These are phyloP conservation scores for Ustilago tritici DNA, from an alignment of 1,284 basidiomycete genomes.

Conservation along the genomic window DNA sequence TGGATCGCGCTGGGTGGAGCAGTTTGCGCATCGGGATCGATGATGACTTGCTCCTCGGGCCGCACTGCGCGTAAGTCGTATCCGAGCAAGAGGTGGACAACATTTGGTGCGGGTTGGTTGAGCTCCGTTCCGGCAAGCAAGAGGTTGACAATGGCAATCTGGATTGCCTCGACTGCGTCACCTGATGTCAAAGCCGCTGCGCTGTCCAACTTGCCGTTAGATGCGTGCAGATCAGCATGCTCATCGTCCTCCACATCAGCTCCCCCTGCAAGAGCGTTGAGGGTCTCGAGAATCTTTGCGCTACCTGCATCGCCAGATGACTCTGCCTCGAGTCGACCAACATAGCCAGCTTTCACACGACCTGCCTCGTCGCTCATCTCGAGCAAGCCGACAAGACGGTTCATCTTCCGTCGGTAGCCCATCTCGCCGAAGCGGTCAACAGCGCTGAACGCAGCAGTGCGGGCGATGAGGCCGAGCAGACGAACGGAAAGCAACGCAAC, in stretches of 20 bases:
- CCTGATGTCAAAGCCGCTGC: slow-evolving; percentile 66
- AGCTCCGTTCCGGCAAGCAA: slow-evolving; percentile 82
- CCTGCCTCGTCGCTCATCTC: slow-evolving; percentile 86
- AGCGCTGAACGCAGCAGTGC: slow-evolving; percentile 73
- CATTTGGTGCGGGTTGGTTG: slow-evolving; percentile 80
- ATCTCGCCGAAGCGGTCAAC: slow-evolving; percentile 73
- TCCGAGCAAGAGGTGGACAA: slow-evolving; percentile 87
- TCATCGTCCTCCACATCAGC: slow-evolving; percentile 72
- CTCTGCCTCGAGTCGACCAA: slow-evolving; percentile 76
- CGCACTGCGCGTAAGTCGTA: slow-evolving; percentile 76
- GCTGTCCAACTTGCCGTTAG: slow-evolving; percentile 70
- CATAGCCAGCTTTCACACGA: slow-evolving; percentile 85
- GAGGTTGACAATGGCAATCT: slow-evolving; percentile 85
- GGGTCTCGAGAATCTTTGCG: slow-evolving; percentile 60
- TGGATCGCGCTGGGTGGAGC: slow-evolving; percentile 75
- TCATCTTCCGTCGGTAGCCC: slow-evolving; percentile 70
- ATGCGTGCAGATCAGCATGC: slow-evolving; percentile 73
- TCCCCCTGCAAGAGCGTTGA: slow-evolving; percentile 70
- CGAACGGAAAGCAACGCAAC: slow-evolving; percentile 83
- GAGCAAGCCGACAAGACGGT: slow-evolving; percentile 80
- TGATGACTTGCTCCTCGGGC: slow-evolving; percentile 71
- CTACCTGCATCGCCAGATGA: slow-evolving; percentile 56
- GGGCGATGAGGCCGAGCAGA: slow-evolving; percentile 78
- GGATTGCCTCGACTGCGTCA: slow-evolving; percentile 76
- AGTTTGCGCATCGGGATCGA: slow-evolving; percentile 71